Evolutionary conservation across 2,329 filamentous ascomycete genomes (phyloP), one percentile per base, ranked within the genome.

Genomic region (Polytolypa hystricis): DNA sequence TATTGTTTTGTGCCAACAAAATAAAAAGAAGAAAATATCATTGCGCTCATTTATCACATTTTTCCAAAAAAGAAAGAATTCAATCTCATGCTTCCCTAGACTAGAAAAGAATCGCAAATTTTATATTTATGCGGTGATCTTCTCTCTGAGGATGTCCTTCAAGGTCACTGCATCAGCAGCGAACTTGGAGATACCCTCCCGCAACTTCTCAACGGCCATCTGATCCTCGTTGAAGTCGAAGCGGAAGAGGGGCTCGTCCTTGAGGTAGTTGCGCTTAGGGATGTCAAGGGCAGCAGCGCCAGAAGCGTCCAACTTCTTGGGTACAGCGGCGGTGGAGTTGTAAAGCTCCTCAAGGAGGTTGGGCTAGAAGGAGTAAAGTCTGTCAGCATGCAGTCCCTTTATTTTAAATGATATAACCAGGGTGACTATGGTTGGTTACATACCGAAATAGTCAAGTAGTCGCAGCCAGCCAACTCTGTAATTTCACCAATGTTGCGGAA

Each of bases 211-310:
- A 50, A 93, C 85, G 46, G 84, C 91, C 91, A 98, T 98, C 65
- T 89, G 82, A 59, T 98, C 86, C 76, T 98, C 91, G 76, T 98
- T 98, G 79, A 98, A 94, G 69, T 87, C 83, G 73, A 95, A 98
- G 64, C 91, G 86, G 87, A 96, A 98, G 33, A 67, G 58, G 37
- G 86, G 56, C 77, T 98, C 91, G 66, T 91, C 72, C 60, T 81
- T 77, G 66, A 98, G 81, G 77, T 94, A 98, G 40, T 70, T 70
- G 73, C 83, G 84, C 83, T 86, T 93, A 71, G 81, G 68, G 50
- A 98, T 75, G 66, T 91, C 66, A 48, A 91, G 74, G 39, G 67
- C 61, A 49, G 64, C 43, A 43, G 87, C 86, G 40, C 61, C 58
- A 32, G 73, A 58, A 35, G 85, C 70, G 54, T 89, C 76, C 45